Percentiles rank a stretch among this genome's conserved stretches.
phyloP scores from a whole-genome alignment of 1,284 basidiomycete genomes.

The Amylostereum areolatum region DNA sequence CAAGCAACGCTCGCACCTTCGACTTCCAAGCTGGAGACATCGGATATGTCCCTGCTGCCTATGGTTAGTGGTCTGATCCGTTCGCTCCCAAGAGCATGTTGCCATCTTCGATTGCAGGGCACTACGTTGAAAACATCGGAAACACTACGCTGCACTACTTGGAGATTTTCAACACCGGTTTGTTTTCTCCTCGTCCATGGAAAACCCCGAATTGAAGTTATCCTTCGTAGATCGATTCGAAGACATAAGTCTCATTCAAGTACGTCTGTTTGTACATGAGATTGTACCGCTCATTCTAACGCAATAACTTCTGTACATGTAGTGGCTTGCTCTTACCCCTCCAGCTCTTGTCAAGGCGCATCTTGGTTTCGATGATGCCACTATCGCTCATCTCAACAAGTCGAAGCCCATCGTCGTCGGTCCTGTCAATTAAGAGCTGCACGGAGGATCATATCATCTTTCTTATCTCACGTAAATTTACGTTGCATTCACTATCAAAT shows the following conservation, averaged over 20 bases:
- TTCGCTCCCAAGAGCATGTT: background rate
- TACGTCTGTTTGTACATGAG: conserved; percentile 15
- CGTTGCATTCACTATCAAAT: no score
- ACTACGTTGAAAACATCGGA: conserved; percentile 69
- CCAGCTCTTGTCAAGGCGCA: background rate
- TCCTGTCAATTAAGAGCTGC: no score
- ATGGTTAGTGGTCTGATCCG: conserved; percentile 29
- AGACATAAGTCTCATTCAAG: conserved; percentile 60
- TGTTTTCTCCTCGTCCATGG: background rate
- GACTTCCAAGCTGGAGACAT: conserved; percentile 66
- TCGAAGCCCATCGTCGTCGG: background rate
- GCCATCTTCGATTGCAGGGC: conserved; percentile 29
- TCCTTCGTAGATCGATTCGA: conserved; percentile 41
- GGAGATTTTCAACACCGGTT: conserved; percentile 59
- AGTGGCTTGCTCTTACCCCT: conserved; percentile 68
- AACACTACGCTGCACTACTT: conserved; percentile 57
- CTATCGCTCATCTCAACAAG: background rate
- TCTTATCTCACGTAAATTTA: no score
- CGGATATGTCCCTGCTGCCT: conserved; percentile 54
- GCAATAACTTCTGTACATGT: conserved; percentile 1
- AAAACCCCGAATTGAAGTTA: background rate
- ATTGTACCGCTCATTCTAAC: background rate
- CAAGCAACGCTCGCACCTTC: conserved; percentile 60
- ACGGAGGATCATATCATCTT: no score
- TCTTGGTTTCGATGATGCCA: background rate